phyloP scores from a whole-genome alignment of 148 eudicot genomes.

The Diospyros lotus region DNA sequence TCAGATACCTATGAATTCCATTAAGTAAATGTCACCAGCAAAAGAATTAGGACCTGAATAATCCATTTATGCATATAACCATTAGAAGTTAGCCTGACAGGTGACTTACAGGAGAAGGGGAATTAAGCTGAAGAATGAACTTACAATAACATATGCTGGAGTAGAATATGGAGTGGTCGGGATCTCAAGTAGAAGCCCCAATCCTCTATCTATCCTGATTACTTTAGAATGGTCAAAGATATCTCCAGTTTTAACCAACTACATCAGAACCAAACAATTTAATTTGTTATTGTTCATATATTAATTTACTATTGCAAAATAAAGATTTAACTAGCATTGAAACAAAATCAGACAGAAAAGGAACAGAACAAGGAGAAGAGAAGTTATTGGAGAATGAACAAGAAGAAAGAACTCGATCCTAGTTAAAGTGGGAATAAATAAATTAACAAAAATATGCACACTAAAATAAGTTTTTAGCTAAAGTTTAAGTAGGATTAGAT shows the following conservation, averaged over 20 bases:
- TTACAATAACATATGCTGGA: conserved; percentile 85
- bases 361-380: neutral
- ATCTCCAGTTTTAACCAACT: conserved; percentile 76
- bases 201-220: conserved; percentile 66
- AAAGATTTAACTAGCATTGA: neutral
- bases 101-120: neutral
- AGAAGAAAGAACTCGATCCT: neutral
- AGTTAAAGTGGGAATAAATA: neutral
- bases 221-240: conserved; percentile 76
- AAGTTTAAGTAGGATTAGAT: neutral
- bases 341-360: neutral
- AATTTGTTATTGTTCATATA: conserved; percentile 3
- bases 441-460: neutral
- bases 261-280: conserved; percentile 20
- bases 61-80: too few relatives aligned
- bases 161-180: conserved; percentile 69
- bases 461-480: neutral
- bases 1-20: conserved; percentile 58
- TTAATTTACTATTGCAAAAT: conserved; percentile 3
- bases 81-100: neutral
- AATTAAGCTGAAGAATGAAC: conserved; percentile 22
- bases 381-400: neutral
- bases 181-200: conserved; percentile 82
- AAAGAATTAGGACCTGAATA: neutral
- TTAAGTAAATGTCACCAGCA: conserved; percentile 11